These are phyloP conservation scores for Penicillium coffeae DNA, from an alignment of 495 filamentous ascomycete species.

Conservation along the genomic window DNA sequence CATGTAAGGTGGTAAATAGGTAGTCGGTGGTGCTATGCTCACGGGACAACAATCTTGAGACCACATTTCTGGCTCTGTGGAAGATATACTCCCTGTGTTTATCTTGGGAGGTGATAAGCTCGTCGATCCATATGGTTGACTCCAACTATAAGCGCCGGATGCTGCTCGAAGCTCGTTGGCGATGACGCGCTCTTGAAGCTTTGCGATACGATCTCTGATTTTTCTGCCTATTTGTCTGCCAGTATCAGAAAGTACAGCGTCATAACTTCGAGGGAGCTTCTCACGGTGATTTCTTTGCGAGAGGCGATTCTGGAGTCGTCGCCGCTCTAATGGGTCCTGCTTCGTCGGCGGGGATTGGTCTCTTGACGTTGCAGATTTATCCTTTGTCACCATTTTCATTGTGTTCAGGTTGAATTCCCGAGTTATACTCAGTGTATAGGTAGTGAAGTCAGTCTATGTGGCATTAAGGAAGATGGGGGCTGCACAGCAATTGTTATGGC, in stretches of 20 bases:
- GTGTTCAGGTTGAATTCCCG: background rate
- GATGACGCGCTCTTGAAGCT: slow-evolving; percentile 41
- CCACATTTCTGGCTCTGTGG: background rate
- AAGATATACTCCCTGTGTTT: background rate
- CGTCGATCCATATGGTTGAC: slow-evolving; percentile 11
- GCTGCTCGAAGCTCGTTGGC: slow-evolving; percentile 38
- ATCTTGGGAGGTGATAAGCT: background rate
- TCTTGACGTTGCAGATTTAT: background rate
- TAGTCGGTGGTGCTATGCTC: slow-evolving; percentile 2
- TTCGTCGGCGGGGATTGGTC: slow-evolving; percentile 11
- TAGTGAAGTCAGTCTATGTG: too few relatives aligned
- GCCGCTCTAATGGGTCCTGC: slow-evolving; percentile 27
- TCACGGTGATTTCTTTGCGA: slow-evolving; percentile 38
- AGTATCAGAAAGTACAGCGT: too few relatives aligned
- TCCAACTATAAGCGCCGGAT: slow-evolving; percentile 32
- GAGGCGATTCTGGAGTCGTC: slow-evolving; percentile 34
- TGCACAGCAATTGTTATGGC: too few relatives aligned
- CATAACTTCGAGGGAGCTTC: background rate
- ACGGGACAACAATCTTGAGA: background rate
- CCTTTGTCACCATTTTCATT: slow-evolving; percentile 12
- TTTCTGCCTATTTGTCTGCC: slow-evolving; percentile 27
- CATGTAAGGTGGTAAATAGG: slow-evolving; percentile 5
- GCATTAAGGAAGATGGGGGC: too few relatives aligned
- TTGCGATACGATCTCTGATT: slow-evolving; percentile 40
- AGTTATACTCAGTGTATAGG: too few relatives aligned